phyloP scores from a whole-genome alignment of 2,329 filamentous ascomycete genomes.

The Chrysosporium keratinophilum region DNA sequence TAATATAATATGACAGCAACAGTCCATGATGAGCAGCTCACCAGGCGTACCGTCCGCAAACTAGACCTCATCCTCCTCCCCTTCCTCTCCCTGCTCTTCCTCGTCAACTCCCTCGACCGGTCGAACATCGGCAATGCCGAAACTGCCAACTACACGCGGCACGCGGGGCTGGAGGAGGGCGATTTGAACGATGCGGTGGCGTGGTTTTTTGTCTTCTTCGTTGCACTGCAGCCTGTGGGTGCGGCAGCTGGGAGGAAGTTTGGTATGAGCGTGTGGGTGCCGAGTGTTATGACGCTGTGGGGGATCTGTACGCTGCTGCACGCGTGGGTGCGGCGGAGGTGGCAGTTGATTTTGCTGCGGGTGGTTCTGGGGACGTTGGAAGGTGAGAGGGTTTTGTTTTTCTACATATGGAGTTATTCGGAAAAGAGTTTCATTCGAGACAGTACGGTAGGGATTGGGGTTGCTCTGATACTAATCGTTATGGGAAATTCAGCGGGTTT shows the following conservation, averaged over 20 bases:
- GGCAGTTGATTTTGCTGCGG: constrained; percentile 40
- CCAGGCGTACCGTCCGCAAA: constrained; percentile 28
- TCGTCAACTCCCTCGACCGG: constrained; percentile 45
- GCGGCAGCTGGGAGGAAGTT: constrained; percentile 35
- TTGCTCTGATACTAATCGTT: constrained; percentile 19
- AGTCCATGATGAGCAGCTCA: constrained; percentile 7
- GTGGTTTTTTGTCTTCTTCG: constrained; percentile 50
- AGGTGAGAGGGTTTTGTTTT: constrained; percentile 23
- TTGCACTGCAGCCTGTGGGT: constrained; percentile 47
- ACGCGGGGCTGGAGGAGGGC: constrained; percentile 42
- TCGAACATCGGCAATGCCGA: constrained; percentile 47
- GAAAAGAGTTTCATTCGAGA: not conserved
- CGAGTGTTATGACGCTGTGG: constrained; percentile 47
- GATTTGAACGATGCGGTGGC: constrained; percentile 49
- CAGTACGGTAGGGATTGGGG: not conserved
- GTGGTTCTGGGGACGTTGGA: constrained; percentile 41
- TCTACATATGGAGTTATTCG: no score
- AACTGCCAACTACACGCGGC: constrained; percentile 48
- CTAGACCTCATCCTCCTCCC: constrained; percentile 43
- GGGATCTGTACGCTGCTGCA: constrained; percentile 41
- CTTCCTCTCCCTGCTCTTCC: constrained; percentile 43
- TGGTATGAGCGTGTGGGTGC: constrained; percentile 47
- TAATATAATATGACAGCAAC: constrained; percentile 2
- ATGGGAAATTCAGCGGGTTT: constrained; percentile 39
- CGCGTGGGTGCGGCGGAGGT: constrained; percentile 37